A percentile compares a stretch with the other conserved stretches of the same genome.
Evolutionary conservation across 108 stramenopile species (phyloP).

Genomic region (Skeletonema menzelii): DNA sequence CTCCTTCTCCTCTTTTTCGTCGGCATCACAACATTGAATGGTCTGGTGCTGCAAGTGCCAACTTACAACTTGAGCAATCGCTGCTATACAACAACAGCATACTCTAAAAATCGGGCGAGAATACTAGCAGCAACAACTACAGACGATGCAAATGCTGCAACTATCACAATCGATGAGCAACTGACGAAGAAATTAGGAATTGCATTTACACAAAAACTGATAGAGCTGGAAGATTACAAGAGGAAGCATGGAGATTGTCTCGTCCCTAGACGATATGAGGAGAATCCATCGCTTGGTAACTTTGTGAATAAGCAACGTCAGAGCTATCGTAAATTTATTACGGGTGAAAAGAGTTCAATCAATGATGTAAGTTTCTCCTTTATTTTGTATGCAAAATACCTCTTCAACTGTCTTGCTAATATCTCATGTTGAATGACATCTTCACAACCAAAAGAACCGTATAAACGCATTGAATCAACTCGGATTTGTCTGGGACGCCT

Average conservation of each 20-base stretch:
- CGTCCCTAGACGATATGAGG: slow-evolving; percentile 57
- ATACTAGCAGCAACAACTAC: neutral
- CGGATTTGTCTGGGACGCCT: slow-evolving; percentile 42
- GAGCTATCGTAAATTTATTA: slow-evolving; percentile 59
- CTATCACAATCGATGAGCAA: slow-evolving; percentile 4
- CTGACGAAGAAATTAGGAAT: slow-evolving; percentile 11
- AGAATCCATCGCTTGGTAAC: slow-evolving; percentile 59
- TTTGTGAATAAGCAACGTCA: slow-evolving; percentile 60
- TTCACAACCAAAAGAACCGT: slow-evolving; percentile 3
- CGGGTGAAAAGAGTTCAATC: slow-evolving; percentile 53
- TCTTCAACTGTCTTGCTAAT: neutral
- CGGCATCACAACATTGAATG: too few species aligned
- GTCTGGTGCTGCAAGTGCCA: too few species aligned
- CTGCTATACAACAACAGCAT: neutral
- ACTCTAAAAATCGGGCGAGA: neutral
- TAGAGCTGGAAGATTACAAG: slow-evolving; percentile 55
- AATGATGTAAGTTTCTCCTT: slow-evolving; percentile 5
- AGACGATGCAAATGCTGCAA: neutral
- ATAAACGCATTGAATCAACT: slow-evolving; percentile 26
- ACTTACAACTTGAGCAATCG: neutral
- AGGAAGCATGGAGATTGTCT: slow-evolving; percentile 58
- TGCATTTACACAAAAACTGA: slow-evolving; percentile 35
- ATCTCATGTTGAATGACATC: neutral
- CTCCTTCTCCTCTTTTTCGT: too few species aligned
- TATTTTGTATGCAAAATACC: neutral